Base-by-base conservation (phyloP, 768 basidiomycete genomes). In the Trametes meyenii region DNA sequence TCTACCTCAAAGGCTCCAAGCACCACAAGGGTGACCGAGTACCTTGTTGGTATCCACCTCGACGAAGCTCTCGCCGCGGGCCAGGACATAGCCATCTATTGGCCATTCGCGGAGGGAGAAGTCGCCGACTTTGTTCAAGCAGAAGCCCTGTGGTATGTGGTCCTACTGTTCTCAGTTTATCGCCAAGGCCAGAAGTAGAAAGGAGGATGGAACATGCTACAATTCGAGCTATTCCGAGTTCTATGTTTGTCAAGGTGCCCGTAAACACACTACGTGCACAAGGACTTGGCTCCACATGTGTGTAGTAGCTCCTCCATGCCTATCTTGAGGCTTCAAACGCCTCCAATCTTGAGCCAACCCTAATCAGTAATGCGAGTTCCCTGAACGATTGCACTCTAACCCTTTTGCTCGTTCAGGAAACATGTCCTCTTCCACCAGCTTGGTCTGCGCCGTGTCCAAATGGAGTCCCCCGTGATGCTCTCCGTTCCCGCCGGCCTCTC, bases 381-480 rank as follows among this genome's bases (percentile, higher is more conserved):
- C 11, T 21, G 6, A 1, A 11, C 12, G 10, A 2, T 24, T 12
- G 21, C 19, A 46, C 6, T 3, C 24, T 5, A 19, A 24, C 36
- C 21, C 7, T 26, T 38, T 35, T 21, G 5, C 46, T 36, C 29
- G 21, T 33, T 35, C 76, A 96, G 94, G 91, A 95, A 95, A 78
- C 79, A 96, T 67, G 76, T 91, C 51, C 81, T 97, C 17, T 94
- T 94, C 75, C 81, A 77, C 55, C 81, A 80, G 56, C 81, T 96
- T 21, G 83, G 86, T 62, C 84, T 92, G 53, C 85, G 90, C 54
- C 89, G 94, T 57, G 84, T 84, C 7, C 92, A 92, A 67, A 94
- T 95, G 71, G 92, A 95, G 71, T 94, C 91, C 17, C 92, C 93
- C 1, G 84, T 93, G 56, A 80, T 95, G 35, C 81, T 96, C 59